A percentile compares a stretch with the other conserved stretches of the same genome.
These are phyloP conservation scores for Xylariaceae sp. DNA, from an alignment of 2,329 filamentous ascomycete species.

Conservation along the genomic window DNA sequence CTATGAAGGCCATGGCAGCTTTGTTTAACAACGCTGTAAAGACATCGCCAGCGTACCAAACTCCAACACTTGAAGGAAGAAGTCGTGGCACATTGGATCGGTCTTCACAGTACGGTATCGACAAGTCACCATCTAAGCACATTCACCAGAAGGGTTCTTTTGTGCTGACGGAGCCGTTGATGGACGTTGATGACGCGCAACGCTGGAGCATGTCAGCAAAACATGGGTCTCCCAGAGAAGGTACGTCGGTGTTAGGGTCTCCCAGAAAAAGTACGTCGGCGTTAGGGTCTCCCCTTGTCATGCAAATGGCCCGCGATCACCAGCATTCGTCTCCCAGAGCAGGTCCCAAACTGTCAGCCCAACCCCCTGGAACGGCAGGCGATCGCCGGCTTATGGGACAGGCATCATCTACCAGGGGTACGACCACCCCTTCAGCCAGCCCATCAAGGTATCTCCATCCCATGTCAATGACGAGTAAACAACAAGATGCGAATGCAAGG, in stretches of 20 bases:
- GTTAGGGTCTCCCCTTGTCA: too few relatives aligned
- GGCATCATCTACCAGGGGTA: too few relatives aligned
- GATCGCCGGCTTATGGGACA: neutral
- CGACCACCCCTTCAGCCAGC: too few relatives aligned
- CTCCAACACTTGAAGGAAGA: constrained; percentile 10
- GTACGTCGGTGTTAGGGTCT: too few relatives aligned
- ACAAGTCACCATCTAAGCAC: constrained; percentile 6
- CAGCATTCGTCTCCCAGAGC: too few relatives aligned
- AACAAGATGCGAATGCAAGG: neutral
- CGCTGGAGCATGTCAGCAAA: neutral
- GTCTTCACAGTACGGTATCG: constrained; percentile 1
- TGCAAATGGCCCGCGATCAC: too few relatives aligned
- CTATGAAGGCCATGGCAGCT: constrained; percentile 51
- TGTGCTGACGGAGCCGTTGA: neutral
- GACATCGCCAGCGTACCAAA: constrained; percentile 20
- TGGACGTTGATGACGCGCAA: neutral
- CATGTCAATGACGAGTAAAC: too few relatives aligned
- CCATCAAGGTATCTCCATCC: too few relatives aligned
- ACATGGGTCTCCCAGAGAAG: too few relatives aligned
- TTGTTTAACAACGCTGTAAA: constrained; percentile 44
- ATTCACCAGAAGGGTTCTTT: too few relatives aligned
- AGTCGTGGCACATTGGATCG: neutral
- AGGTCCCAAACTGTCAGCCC: too few relatives aligned
- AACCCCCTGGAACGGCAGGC: constrained; percentile 4
- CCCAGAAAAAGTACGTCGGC: too few relatives aligned